A percentile compares a stretch with the other conserved stretches of the same genome.
Conservation (phyloP, 2,329 filamentous ascomycete species). For the Chaetomium globosum region DNA sequence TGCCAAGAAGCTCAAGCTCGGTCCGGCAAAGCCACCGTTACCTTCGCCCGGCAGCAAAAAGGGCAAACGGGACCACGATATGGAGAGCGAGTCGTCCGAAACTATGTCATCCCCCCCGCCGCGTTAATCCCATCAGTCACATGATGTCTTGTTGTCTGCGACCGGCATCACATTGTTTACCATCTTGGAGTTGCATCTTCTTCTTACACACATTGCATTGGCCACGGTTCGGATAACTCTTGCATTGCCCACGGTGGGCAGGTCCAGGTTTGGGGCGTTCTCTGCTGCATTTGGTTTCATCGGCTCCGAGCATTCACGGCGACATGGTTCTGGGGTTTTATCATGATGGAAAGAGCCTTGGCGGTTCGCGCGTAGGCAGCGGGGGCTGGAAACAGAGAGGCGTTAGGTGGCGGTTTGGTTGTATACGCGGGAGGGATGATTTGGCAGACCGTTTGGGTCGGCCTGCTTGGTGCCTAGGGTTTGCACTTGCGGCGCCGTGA, state of each 20-base stretch:
- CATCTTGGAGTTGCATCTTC: conserved; percentile 7
- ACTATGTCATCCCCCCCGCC: conserved; percentile 58
- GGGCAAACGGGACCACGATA: conserved; percentile 53
- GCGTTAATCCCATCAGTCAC: conserved; percentile 4
- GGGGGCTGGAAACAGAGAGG: background rate
- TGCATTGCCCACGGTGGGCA: conserved; percentile 25
- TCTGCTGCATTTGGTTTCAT: conserved; percentile 19
- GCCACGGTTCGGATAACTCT: conserved; percentile 14
- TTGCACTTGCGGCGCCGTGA: background rate
- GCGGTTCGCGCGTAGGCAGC: background rate
- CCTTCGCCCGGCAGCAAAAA: conserved; percentile 55
- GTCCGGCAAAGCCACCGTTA: conserved; percentile 50
- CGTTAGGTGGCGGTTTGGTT: conserved; percentile 12
- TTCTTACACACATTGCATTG: conserved; percentile 16
- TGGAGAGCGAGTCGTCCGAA: conserved; percentile 59
- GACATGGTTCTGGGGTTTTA: conserved; percentile 3
- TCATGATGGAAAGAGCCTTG: conserved; percentile 5
- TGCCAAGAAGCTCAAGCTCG: conserved; percentile 51
- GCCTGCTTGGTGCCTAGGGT: background rate
- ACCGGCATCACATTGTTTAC: background rate
- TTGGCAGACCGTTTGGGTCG: background rate
- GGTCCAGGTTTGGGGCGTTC: conserved; percentile 19
- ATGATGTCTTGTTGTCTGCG: too few species aligned
- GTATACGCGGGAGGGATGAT: conserved; percentile 9
- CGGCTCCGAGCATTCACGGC: conserved; percentile 11